These are phyloP conservation scores for Amylostereum areolatum DNA, from an alignment of 1,284 basidiomycete genomes.

Conservation along the genomic window DNA sequence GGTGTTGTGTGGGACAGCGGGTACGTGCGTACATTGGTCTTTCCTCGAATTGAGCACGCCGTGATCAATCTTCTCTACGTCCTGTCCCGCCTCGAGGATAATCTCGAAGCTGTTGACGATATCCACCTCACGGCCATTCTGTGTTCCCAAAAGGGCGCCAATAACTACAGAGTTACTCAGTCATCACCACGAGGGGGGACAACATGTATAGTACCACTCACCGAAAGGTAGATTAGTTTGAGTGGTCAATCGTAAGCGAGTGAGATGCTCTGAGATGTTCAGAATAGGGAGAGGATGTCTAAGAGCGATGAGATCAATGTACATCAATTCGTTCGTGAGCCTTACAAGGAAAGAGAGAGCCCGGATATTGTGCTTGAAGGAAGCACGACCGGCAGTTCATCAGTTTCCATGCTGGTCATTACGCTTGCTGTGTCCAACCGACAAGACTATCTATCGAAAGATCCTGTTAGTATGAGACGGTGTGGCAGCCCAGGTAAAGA, in stretches of 20 bases:
- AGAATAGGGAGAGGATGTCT: constrained; percentile 96
- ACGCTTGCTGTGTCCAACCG: constrained; percentile 9
- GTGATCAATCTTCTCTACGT: constrained; percentile 61
- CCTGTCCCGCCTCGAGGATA: constrained; percentile 38
- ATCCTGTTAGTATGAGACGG: too few relatives aligned
- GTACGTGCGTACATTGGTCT: constrained; percentile 74
- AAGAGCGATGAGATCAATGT: constrained; percentile 5
- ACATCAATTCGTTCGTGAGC: constrained; percentile 11
- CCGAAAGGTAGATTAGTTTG: constrained; percentile 59
- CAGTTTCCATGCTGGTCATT: constrained; percentile 73
- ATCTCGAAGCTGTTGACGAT: constrained; percentile 97
- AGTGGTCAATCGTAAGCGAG: constrained; percentile 74
- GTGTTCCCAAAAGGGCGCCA: constrained; percentile 91
- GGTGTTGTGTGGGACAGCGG: background rate
- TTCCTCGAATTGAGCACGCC: constrained; percentile 78
- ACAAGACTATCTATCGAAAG: too few relatives aligned
- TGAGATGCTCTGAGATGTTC: constrained; percentile 95
- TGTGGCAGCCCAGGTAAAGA: too few relatives aligned
- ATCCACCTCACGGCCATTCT: constrained; percentile 90
- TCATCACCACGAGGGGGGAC: background rate
- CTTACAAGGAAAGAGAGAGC: constrained; percentile 65
- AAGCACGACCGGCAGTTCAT: constrained; percentile 66
- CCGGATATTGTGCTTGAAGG: constrained; percentile 64
- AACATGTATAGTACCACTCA: constrained; percentile 22
- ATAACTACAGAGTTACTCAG: constrained; percentile 50